Percentiles rank a stretch among this genome's conserved stretches.
Conservation (phyloP, 768 basidiomycete genomes). For the Trametes gibbosa region DNA sequence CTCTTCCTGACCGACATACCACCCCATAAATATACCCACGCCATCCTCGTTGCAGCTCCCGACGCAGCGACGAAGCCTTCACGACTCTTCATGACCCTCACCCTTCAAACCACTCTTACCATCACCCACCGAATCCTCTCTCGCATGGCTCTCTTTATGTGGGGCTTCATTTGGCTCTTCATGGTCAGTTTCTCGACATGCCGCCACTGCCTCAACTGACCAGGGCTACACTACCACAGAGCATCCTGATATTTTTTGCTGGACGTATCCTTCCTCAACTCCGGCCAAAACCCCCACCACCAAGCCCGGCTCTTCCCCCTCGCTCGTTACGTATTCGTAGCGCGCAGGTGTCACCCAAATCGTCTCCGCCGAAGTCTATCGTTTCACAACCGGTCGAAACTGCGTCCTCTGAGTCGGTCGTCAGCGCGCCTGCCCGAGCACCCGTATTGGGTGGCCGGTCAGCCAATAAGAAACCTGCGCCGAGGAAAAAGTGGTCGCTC, state of each 20-base stretch:
- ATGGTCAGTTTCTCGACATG: not conserved
- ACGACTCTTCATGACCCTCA: constrained; percentile 8
- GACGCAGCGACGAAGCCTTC: not conserved
- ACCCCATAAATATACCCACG: not conserved
- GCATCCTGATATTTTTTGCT: constrained; percentile 9
- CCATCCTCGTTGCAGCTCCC: not conserved
- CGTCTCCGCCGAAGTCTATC: not conserved
- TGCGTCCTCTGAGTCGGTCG: not conserved
- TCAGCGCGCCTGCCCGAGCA: not conserved
- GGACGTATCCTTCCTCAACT: constrained; percentile 6
- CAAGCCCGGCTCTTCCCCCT: not conserved
- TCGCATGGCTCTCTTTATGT: constrained; percentile 10
- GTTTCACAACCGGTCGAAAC: not conserved
- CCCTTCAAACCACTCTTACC: not conserved
- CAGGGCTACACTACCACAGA: not conserved
- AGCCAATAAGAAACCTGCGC: not conserved
- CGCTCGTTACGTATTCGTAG: not conserved
- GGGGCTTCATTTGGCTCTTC: constrained; percentile 10
- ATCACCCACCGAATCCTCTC: not conserved
- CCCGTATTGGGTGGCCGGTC: not conserved
- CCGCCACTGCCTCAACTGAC: not conserved
- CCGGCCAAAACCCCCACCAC: constrained; percentile 1
- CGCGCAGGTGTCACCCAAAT: not conserved
- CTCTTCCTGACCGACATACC: not conserved
- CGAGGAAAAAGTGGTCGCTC: constrained; percentile 11